Base-by-base conservation (phyloP, 2,329 filamentous ascomycete genomes). In the Aspergillus luchuensis region DNA sequence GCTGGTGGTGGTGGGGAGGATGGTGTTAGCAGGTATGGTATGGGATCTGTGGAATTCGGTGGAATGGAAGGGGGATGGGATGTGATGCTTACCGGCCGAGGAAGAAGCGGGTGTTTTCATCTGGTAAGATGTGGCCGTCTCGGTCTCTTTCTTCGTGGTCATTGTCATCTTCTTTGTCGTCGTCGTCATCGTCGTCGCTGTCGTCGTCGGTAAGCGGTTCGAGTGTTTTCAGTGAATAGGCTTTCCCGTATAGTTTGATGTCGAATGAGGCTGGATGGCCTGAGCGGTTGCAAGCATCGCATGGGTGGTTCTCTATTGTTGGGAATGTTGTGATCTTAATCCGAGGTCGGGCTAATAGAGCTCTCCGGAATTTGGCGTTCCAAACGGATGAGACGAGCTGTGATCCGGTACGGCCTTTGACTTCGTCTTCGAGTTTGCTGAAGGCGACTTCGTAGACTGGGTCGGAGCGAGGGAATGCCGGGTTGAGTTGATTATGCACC, bases 401-500 rank as follows among this genome's bases (percentile, higher is more conserved):
- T 4, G 88, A 91, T 3, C 82, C 84, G 0, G 88, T 87, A 2
- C 91, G 82, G 0, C 86, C 89, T 41, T 80, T 81, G 13, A 91
- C 85, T 71, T 92, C 89, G 65, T 90, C 86, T 64, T 91, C 85
- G 0, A 94, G 80, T 69, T 91, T 91, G 52, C 79, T 78, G 79
- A 92, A 92, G 0, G 90, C 87, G 25, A 90, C 80, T 11, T 77
- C 69, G 73, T 92, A 95, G 11, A 92, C 78, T 7, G 84, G 80
- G 61, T 91, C 85, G 5, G 84, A 77, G 17, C 83, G 82, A 10
- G 84, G 78, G 68, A 92, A 93, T 0, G 81, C 85, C 0, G 90
- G 90, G 66, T 92, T 89, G 54, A 95, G 82, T 67, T 89, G 88
- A 71, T 90, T 90, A 69, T 92, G 89, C 2, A 94, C 87, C 76